These are phyloP conservation scores for Phialophora expanda DNA, from an alignment of 2,329 filamentous ascomycete genomes.

Conservation along the genomic window DNA sequence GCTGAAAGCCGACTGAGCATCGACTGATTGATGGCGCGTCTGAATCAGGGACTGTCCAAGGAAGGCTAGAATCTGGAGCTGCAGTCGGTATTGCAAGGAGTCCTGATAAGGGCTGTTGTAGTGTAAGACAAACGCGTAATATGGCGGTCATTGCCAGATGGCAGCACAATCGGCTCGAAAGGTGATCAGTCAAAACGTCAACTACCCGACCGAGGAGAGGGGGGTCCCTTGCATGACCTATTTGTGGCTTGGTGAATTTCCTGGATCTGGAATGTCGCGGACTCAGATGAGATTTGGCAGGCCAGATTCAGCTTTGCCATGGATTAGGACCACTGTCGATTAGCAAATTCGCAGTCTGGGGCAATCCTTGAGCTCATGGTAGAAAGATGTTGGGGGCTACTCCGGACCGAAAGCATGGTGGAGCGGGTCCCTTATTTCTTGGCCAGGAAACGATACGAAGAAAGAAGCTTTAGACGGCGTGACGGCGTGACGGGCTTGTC, in stretches of 20 bases:
- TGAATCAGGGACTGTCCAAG: conserved; percentile 12
- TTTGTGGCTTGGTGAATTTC: neutral
- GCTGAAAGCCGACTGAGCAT: neutral
- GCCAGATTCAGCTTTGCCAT: neutral
- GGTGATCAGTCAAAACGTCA: neutral
- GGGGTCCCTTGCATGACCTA: conserved; percentile 19
- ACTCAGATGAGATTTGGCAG: conserved; percentile 21
- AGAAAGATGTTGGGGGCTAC: neutral
- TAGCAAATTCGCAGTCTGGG: neutral
- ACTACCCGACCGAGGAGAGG: neutral
- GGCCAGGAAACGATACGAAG: too few species aligned
- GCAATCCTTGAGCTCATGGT: neutral
- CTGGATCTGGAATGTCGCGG: conserved; percentile 17
- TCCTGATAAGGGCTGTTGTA: conserved; percentile 13
- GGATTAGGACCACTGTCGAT: neutral
- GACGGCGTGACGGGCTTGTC: too few species aligned
- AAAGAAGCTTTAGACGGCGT: too few species aligned
- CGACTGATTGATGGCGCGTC: conserved; percentile 6
- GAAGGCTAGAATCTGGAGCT: conserved; percentile 8
- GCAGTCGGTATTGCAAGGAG: conserved; percentile 18
- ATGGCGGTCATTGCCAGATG: conserved; percentile 1
- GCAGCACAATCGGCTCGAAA: neutral
- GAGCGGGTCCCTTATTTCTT: neutral
- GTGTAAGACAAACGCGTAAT: conserved; percentile 19
- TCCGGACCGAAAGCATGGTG: neutral